Evolutionary conservation across 1,139 yeast genomes (phyloP), one percentile per base, ranked within the genome.

Genomic region (Meyerozyma elateridarum): DNA sequence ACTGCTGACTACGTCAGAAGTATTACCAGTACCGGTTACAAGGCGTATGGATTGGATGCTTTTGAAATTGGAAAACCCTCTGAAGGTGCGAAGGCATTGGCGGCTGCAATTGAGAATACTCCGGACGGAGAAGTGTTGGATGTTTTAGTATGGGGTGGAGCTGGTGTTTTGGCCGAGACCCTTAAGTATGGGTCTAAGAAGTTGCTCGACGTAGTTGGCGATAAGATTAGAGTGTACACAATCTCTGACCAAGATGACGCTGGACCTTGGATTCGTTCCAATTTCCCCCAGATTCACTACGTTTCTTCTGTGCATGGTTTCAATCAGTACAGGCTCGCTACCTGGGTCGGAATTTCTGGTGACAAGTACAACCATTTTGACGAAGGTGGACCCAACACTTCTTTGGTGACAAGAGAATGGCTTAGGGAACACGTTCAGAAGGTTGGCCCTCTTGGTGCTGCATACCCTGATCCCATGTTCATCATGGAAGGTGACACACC

Each of bases 401-500:
- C 38, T 2, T 30, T 45, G 6, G 51, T 52, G 13, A 20, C 45
- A 8, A 39, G 42, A 13, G 42, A 40, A 8, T 52, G 56, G 58
- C 18, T 41, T 2, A 25, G 40, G 5, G 35, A 48, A 19, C 42
- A 51, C 32, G 40, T 53, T 22, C 41, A 40, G 11, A 21, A 38
- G 4, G 48, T 49, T 11, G 52, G 57, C 3, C 45, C 51, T 4
- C 32, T 52, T 22, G 59, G 59, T 7, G 36, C 36, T 4, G 47
- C 37, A 1, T 53, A 53, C 29, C 52, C 50, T 1, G 41, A 40
- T 4, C 36, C 34, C 14, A 22, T 40, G 41, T 51, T 42, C 36
- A 38, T 30, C 16, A 47, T 48, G 52, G 59, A 53, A 35, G 57
- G 56, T 26, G 56, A 52, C 27, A 49, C 56, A 5, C 57, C 57